Conservation (phyloP, 176 grass and related monocot genomes). For the Areca catechu region DNA sequence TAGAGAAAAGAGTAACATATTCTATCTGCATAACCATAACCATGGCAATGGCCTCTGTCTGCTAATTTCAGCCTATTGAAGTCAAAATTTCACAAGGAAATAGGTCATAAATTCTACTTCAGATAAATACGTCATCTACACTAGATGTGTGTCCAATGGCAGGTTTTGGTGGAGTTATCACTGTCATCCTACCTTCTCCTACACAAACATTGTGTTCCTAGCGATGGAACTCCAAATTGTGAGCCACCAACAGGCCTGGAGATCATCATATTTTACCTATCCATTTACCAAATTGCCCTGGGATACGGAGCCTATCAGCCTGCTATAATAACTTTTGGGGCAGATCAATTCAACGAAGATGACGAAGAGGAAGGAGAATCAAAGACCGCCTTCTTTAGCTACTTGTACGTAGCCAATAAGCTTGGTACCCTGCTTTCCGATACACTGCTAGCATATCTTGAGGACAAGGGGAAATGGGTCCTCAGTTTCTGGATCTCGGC, state of each 20-base stretch:
- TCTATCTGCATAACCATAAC: too few species aligned
- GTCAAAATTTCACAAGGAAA: too few species aligned
- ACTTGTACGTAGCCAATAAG: slow-evolving; percentile 14
- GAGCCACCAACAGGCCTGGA: neutral
- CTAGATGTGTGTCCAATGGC: neutral
- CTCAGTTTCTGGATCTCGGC: slow-evolving; percentile 7
- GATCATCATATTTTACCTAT: neutral
- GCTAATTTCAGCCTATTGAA: too few species aligned
- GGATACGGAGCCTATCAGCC: slow-evolving; percentile 13
- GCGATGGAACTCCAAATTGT: neutral
- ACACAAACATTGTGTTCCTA: neutral
- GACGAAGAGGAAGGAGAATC: neutral
- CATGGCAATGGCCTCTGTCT: too few species aligned
- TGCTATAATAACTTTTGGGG: slow-evolving; percentile 4
- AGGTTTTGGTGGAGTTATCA: slow-evolving; percentile 9
- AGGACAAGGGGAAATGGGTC: slow-evolving; percentile 12
- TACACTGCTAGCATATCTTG: slow-evolving; percentile 3
- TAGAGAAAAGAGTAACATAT: too few species aligned
- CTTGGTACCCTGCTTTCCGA: slow-evolving; percentile 9
- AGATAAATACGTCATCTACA: too few species aligned
- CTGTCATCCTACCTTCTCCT: slow-evolving; percentile 6
- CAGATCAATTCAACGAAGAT: slow-evolving; percentile 15
- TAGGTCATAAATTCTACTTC: too few species aligned
- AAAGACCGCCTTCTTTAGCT: slow-evolving; percentile 11
- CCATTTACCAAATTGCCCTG: slow-evolving; percentile 7